Conservation (phyloP, 495 filamentous ascomycete genomes). For the Polyplosphaeria fusca region DNA sequence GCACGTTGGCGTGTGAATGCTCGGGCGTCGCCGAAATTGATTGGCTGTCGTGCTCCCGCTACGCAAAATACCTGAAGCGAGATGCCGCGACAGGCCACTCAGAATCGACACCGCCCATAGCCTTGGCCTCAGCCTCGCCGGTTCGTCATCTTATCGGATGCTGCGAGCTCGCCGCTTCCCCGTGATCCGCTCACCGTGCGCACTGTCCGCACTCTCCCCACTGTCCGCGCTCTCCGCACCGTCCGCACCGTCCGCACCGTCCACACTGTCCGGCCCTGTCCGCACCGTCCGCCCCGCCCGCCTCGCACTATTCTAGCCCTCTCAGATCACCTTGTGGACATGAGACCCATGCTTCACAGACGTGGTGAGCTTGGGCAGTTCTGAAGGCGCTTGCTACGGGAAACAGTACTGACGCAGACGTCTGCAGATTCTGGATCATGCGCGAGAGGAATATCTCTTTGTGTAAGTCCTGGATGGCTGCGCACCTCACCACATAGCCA, state of each 20-base stretch:
- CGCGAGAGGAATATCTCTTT: constrained; percentile 43
- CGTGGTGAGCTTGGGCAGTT: no score
- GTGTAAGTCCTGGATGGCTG: constrained; percentile 31
- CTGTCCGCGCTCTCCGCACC: no score
- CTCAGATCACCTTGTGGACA: no score
- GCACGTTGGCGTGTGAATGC: constrained; percentile 10
- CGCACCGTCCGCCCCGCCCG: no score
- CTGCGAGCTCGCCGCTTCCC: constrained; percentile 1
- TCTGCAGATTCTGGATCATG: constrained; percentile 39
- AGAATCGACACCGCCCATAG: constrained; percentile 4
- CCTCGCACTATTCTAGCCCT: no score
- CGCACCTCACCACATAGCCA: constrained; percentile 5
- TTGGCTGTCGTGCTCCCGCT: constrained; percentile 21
- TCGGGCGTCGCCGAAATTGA: constrained; percentile 24
- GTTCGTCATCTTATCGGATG: constrained; percentile 8
- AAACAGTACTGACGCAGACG: constrained; percentile 11
- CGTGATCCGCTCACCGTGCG: no score
- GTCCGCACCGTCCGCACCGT: no score
- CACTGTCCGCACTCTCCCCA: no score
- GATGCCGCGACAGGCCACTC: background rate
- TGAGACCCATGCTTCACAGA: no score
- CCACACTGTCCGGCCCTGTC: no score
- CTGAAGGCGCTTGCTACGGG: no score
- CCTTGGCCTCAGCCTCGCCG: constrained; percentile 23
- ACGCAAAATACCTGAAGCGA: constrained; percentile 9